These are phyloP conservation scores for Fusarium algeriense DNA, from an alignment of 2,329 filamentous ascomycete genomes.

Conservation along the genomic window DNA sequence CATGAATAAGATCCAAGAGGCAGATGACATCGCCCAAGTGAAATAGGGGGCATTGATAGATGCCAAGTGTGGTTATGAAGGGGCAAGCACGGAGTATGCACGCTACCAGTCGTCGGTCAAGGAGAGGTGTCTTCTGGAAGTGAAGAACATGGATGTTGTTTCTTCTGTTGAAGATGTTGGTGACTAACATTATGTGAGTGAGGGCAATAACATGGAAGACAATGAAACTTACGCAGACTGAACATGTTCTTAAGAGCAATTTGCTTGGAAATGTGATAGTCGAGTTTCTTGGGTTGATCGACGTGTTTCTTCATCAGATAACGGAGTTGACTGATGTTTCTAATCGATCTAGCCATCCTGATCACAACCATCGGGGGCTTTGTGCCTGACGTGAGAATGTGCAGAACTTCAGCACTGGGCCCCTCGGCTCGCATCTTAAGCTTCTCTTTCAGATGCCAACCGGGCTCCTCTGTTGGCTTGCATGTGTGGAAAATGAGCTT, in stretches of 20 bases:
- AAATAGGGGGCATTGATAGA: constrained; percentile 55
- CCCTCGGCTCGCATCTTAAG: neutral
- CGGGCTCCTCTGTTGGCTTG: neutral
- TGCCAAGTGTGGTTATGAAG: constrained; percentile 50
- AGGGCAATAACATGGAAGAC: neutral
- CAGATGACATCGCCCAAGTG: constrained; percentile 53
- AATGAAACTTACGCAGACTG: constrained; percentile 41
- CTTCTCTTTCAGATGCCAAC: neutral
- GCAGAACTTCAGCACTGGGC: neutral
- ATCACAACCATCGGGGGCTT: constrained; percentile 9
- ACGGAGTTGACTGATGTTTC: constrained; percentile 1
- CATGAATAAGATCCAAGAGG: constrained; percentile 53
- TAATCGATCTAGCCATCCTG: constrained; percentile 20
- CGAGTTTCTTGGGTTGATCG: neutral
- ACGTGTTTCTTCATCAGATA: neutral
- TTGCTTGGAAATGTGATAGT: constrained; percentile 26
- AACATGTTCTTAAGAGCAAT: constrained; percentile 19
- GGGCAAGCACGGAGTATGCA: constrained; percentile 52
- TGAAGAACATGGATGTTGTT: constrained; percentile 45
- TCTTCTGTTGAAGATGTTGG: constrained; percentile 33
- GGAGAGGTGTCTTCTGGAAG: constrained; percentile 47
- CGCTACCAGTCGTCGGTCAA: constrained; percentile 53
- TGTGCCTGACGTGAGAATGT: neutral
- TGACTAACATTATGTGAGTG: constrained; percentile 44
- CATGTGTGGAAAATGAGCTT: neutral